Base-by-base conservation (phyloP, 176 grass and related monocot genomes). In the Puya raimondii region DNA sequence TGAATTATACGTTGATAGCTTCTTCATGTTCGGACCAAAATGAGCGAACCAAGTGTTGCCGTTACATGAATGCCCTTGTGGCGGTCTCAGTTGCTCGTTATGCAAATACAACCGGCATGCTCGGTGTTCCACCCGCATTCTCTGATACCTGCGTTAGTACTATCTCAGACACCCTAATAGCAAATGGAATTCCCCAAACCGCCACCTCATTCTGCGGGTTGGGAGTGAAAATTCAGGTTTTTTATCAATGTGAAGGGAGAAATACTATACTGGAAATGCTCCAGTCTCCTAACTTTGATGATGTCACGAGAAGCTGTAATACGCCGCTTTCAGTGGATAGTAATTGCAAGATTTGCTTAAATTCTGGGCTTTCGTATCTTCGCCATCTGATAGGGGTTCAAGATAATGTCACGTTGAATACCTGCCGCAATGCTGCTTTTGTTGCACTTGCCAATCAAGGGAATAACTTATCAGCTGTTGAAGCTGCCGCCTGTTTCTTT, bases 331-430 rank as follows among this genome's bases (percentile, higher is more conserved):
- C 82, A 48, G 83, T 80, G 67, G 81, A 83, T 51, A 33, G 26
- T 53, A 80, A 84, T 78, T 96, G 93, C 85, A 96, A 85, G 81
- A 92, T 57, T 48, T 96, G 93, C 73, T 83, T 96, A 80, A 96
- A 92, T 72, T 72, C 93, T 83, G 84, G 86, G 76, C 64, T 96
- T 66, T 96, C 93, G 18, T 96, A 92, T 74, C 88, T 96, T 72
- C 84, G 89, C 57, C 89, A 90, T 87, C 90, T 92, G 69, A 82
- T 88, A 14, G 84, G 86, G 78, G 76, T 75, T 56, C 76, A 92
- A 65, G 88, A 96, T 83, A 92, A 96, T 81, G 59, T 89, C 76
- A 96, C 93, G 12, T 71, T 96, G 81, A 85, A 89, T 73, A 81
- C 79, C 26, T 92, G 93, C 81, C 85, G 86, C 53, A 84, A 96